Base-by-base conservation (phyloP, 2,329 filamentous ascomycete species). In the Magnaporthiopsis incrustans region DNA sequence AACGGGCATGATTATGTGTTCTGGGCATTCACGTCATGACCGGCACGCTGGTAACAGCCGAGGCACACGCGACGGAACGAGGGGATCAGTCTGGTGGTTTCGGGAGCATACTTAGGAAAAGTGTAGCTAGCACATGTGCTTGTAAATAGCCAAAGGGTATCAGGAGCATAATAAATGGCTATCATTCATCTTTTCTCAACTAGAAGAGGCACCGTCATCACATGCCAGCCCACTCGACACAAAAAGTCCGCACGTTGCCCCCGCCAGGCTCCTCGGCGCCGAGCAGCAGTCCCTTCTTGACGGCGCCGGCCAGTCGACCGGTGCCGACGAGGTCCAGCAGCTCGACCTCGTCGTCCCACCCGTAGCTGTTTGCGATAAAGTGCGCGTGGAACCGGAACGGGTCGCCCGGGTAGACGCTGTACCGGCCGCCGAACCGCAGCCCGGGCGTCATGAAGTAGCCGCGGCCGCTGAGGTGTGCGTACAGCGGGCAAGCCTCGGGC, bases 341-440 rank as follows among this genome's bases (percentile, higher is more conserved):
- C 53, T 90, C 84, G 64, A 99, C 89, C 69, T 92, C 86, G 70
- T 97, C 86, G 66, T 97, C 87, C 92, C 92, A 98, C n/a, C 82
- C 86, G 69, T 90, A 86, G 38, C 90, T 87, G n/a, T 89, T 89
- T 10, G 89, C 91, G 70, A 97, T 83, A 74, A 97, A 98, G 75
- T 99, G 95, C 59, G 92, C 95, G 76, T 99, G 95, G 74, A 96
- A 99, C 14, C 95, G 88, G 62, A 99, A 81, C 1, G 95, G 92
- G 73, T 99, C 95, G 59, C 95, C 95, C 0, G 95, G 95, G 71
- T 99, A 99, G 6, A 96, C 91, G 69, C 92, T 92, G 76, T 96
- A 97, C 71, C 95, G 87, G 70, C 93, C 96, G 32, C 95, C 95
- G 71, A 99, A 99, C 32, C 95, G 90, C 63, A 99, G 82, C 11